phyloP scores from a whole-genome alignment of 176 grass and related monocot species.

The Avena sativa region DNA sequence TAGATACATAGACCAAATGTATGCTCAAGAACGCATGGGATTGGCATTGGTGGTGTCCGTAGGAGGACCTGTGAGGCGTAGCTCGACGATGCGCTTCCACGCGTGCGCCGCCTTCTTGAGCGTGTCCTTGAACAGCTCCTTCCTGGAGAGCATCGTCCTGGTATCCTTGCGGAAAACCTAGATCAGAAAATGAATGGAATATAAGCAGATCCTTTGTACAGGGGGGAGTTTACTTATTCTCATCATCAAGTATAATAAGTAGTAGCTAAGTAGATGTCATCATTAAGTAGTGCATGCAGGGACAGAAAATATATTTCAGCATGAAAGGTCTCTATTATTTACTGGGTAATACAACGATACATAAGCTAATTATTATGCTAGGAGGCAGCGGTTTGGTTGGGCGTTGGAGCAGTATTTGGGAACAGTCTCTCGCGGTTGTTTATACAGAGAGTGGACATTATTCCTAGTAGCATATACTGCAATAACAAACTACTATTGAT shows the following conservation, averaged over 20 bases:
- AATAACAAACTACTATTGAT: not conserved
- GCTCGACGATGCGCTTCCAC: conserved; percentile 81
- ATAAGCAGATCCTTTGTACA: not conserved
- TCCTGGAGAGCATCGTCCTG: conserved; percentile 81
- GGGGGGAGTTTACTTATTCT: not conserved
- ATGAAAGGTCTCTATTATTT: no score
- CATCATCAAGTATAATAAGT: not conserved
- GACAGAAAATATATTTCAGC: no score
- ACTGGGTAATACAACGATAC: no score
- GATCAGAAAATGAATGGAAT: not conserved
- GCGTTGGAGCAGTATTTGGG: not conserved
- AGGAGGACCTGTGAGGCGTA: conserved; percentile 74
- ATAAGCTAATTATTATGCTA: no score
- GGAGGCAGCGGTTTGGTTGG: not conserved
- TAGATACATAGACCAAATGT: not conserved
- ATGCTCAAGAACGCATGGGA: not conserved
- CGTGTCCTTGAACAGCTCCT: conserved; percentile 92
- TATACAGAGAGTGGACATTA: not conserved
- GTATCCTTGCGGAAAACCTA: conserved; percentile 91
- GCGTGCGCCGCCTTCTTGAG: conserved; percentile 81
- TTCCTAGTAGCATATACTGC: not conserved
- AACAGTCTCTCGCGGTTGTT: not conserved
- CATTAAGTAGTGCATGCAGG: no score
- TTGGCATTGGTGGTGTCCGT: no score
- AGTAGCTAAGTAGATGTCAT: no score